Base-by-base conservation (phyloP, 495 filamentous ascomycete genomes). In the Venustampulla echinocandica region DNA sequence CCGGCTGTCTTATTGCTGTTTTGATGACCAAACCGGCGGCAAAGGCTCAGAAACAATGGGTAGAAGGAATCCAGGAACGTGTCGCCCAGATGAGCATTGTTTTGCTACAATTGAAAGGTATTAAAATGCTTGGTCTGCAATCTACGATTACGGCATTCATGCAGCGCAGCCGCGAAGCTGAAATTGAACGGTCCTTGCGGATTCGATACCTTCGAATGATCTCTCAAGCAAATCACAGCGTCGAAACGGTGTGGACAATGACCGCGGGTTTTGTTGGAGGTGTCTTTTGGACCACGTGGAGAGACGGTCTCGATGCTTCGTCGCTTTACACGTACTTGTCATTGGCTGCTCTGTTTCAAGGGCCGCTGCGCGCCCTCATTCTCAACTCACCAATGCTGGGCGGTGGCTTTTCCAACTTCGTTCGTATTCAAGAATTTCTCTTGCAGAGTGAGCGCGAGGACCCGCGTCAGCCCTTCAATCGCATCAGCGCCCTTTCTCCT, bases 41-140 rank as follows among this genome's bases (percentile, higher is more conserved):
- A 28, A 46, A 49, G 6, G 46, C 49, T 23, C 71, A 76, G 43
- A 65, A 63, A 38, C 37, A 37, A 1, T 75, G 73, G 73, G 63
- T 74, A 50, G 64, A 62, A 25, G 48, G 39, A 9, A 64, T 66
- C 30, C 66, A 73, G 50, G 58, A 59, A 10, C 60, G 73, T n/a
- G 62, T 74, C 2, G 57, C 60, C 27, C 23, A 35, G 36, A 65
- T 62, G 0, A 47, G 56, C 3, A 49, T 46, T 11, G 61, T 60
- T 52, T 54, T 69, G 5, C 38, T 42, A 10, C 46, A 50, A n/a
- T 65, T 69, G 44, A 67, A 65, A 37, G 54, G 55, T 2, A 48
- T 69, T 23, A 64, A 64, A 47, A 66, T 69, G 62, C 53, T 52
- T 39, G 62, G 62, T 33, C 45, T 64, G 4, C 47, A 42, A 13